Evolutionary conservation across 2,329 filamentous ascomycete species (phyloP), one percentile per base, ranked within the genome.

Genomic region (Ophiocordyceps polyrhachis-furcata): DNA sequence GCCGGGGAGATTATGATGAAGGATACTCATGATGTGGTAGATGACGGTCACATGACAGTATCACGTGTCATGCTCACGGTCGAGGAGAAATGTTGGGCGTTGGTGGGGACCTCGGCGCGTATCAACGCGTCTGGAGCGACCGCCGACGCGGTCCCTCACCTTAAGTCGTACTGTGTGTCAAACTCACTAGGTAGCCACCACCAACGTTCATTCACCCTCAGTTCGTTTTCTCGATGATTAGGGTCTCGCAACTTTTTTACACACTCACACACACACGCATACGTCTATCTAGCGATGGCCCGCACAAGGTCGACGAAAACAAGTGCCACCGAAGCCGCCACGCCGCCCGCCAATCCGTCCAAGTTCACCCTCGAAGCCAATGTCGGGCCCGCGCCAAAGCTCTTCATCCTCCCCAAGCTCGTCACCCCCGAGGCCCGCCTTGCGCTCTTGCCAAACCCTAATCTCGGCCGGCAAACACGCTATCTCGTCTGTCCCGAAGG

Each of bases 401-500:
- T 82, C 42, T 77, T 82, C 56, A 67, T 82, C 46, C 61, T 82
- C 6, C 79, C 78, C 14, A 66, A 64, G n/a, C 62, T 65, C 49
- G 68, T 71, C 14, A 68, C 64, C 0, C 47, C 64, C n/a, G 64
- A 70, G 4, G 71, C 76, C 20, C 70, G 70, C 45, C 71, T 82
- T 45, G 63, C 79, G 44, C 72, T 70, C 1, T 65, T 83, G 35
- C 69, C 71, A 19, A 70, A 81, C 50, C 76, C 78, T 4, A 68
- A 74, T 53, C 69, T 69, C 51, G 58, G 59, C 17, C 68, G 64
- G 29, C 69, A 73, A 3, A 66, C 71, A 7, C 69, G 76, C 52
- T 82, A 79, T 55, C 64, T 82, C 14, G 65, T 76, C 29, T 81
- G 78, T 50, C 74, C 76, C 3, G 59, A 73, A 43, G 69, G 67